phyloP scores from a whole-genome alignment of 2,329 filamentous ascomycete species.

The Monilinia laxa region DNA sequence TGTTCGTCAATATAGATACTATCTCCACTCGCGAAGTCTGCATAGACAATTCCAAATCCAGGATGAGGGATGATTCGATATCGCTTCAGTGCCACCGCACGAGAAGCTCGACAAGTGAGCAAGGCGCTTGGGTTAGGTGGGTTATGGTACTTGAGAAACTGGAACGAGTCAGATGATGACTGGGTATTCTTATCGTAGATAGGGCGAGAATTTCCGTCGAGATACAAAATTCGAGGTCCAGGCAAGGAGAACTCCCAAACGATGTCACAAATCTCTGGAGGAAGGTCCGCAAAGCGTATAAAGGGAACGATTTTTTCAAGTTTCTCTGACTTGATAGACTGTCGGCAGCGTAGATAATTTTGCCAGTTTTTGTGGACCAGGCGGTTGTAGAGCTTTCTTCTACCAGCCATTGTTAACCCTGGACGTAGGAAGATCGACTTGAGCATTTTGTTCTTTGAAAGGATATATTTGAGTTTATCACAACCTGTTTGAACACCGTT shows the following conservation, averaged over 20 bases:
- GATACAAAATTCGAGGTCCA: not conserved
- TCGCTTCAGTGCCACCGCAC: not conserved
- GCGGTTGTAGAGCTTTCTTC: not conserved
- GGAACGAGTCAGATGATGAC: not conserved
- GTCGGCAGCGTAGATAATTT: not conserved
- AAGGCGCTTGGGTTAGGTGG: not conserved
- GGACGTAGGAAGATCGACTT: not conserved
- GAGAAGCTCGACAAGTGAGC: not conserved
- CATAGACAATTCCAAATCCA: not conserved
- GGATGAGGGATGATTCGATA: not conserved
- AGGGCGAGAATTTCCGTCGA: not conserved
- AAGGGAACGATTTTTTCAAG: not conserved
- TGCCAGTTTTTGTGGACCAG: not conserved
- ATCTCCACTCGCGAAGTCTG: not conserved
- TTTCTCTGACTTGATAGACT: not conserved
- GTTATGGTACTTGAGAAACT: not conserved
- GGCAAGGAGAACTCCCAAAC: not conserved
- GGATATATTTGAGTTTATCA: not conserved
- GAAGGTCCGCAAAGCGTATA: not conserved
- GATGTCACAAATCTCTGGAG: not conserved
- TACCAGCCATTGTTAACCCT: not conserved
- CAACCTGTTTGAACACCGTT: not conserved
- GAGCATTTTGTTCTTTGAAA: not conserved
- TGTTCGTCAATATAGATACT: not conserved
- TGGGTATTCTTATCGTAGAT: not conserved